These are phyloP conservation scores for Salix udensis DNA, from an alignment of 345 rosid species.

Conservation along the genomic window DNA sequence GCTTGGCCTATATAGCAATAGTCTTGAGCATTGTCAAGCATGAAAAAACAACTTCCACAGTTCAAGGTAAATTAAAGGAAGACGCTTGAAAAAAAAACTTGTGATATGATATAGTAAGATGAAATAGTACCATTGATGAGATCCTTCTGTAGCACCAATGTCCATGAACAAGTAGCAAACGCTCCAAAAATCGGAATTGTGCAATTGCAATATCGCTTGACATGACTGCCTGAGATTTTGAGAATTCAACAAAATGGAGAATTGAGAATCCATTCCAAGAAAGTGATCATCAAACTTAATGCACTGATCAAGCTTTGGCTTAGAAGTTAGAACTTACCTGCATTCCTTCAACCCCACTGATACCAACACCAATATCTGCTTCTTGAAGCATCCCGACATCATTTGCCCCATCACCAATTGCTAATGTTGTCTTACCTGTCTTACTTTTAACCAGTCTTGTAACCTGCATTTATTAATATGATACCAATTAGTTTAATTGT, in stretches of 20 bases:
- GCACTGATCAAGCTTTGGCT: background rate
- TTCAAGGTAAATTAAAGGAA: background rate
- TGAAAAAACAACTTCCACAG: background rate
- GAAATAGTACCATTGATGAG: conserved; percentile 66
- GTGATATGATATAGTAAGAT: background rate
- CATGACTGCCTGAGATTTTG: conserved; percentile 78
- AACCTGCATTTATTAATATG: conserved; percentile 46
- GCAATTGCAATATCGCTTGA: conserved; percentile 93
- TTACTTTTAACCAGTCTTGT: conserved; percentile 83
- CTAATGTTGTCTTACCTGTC: conserved; percentile 82
- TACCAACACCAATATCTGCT: conserved; percentile 93
- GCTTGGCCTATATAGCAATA: background rate
- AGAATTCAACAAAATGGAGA: background rate
- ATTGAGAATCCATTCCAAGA: background rate
- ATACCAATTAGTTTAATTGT: conserved; percentile 5
- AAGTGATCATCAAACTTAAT: background rate
- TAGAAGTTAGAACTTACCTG: conserved; percentile 45
- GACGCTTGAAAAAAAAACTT: background rate
- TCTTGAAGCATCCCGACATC: conserved; percentile 99
- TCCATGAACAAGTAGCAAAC: conserved; percentile 90
- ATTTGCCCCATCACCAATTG: conserved; percentile 94
- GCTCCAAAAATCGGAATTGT: conserved; percentile 82
- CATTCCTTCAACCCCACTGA: conserved; percentile 98
- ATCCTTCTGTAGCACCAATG: conserved; percentile 99
- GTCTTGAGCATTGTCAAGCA: background rate